Conservation (phyloP, 2,329 filamentous ascomycete species). For the Monosporascus sp. region DNA sequence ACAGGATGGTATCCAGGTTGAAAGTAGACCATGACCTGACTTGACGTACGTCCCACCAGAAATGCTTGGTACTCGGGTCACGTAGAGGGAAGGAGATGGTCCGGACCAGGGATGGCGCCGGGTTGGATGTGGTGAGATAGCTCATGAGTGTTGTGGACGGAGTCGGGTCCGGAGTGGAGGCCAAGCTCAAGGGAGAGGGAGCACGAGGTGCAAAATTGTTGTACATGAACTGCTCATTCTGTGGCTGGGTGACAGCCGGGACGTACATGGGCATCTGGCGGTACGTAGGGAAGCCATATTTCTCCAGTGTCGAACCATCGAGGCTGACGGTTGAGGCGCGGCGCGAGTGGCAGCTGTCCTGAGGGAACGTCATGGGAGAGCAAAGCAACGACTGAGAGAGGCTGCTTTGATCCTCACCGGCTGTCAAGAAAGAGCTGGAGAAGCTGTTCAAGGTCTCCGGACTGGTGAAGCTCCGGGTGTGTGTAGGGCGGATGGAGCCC, state of each 20-base stretch:
- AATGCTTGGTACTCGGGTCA: conserved; percentile 70
- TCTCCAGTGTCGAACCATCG: conserved; percentile 59
- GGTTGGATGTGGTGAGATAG: conserved; percentile 76
- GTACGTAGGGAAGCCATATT: conserved; percentile 81
- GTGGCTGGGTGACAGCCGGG: conserved; percentile 25
- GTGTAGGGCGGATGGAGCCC: conserved; percentile 37
- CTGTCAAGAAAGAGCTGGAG: conserved; percentile 33
- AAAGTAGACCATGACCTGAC: conserved; percentile 79
- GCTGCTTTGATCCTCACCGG: conserved; percentile 27
- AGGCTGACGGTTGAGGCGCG: conserved; percentile 64
- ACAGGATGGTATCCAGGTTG: conserved; percentile 64
- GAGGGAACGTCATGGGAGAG: conserved; percentile 56
- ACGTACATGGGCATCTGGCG: conserved; percentile 62
- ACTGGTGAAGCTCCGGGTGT: conserved; percentile 56
- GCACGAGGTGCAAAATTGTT: conserved; percentile 41
- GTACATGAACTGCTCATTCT: conserved; percentile 42
- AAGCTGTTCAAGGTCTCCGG: conserved; percentile 48
- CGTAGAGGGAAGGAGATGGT: conserved; percentile 65
- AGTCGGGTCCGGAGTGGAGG: conserved; percentile 39
- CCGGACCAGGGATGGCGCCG: conserved; percentile 75
- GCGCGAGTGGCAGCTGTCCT: conserved; percentile 43
- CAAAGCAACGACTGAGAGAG: conserved; percentile 52
- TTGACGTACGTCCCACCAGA: conserved; percentile 95
- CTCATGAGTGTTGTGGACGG: conserved; percentile 65
- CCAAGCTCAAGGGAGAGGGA: conserved; percentile 31